Conservation (phyloP, 2,329 filamentous ascomycete species). For the Diaporthe citriasiana region DNA sequence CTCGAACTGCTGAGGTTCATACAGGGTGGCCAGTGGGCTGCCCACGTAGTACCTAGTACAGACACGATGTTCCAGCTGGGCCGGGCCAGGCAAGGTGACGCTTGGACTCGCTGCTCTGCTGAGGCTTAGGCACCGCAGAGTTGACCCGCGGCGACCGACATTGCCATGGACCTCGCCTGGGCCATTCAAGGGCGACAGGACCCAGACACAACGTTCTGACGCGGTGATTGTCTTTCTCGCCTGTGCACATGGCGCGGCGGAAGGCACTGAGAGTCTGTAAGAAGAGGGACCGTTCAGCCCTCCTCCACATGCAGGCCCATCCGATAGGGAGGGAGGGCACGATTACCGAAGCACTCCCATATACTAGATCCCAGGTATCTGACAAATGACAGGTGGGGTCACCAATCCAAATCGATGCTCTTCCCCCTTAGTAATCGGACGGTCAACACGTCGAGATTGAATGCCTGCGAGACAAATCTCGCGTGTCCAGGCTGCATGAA, state of each 20-base stretch:
- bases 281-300: conserved; percentile 13
- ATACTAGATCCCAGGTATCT: conserved; percentile 23
- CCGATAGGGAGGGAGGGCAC: conserved; percentile 9
- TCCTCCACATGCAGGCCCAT: background rate
- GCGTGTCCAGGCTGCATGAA: conserved; percentile 18
- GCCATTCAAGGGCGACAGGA: background rate
- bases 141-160: conserved; percentile 14
- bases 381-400: conserved; percentile 30
- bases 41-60: background rate
- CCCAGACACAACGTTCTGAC: background rate
- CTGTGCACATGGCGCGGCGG: conserved; percentile 7
- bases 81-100: background rate
- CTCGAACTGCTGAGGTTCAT: conserved; percentile 12
- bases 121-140: background rate
- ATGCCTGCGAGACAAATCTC: conserved; percentile 30
- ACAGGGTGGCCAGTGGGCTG: background rate
- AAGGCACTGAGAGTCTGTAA: conserved; percentile 6
- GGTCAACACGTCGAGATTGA: conserved; percentile 11
- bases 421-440: background rate
- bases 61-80: background rate
- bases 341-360: conserved; percentile 20
- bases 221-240: conserved; percentile 5
- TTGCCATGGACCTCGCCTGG: background rate
- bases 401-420: conserved; percentile 3
- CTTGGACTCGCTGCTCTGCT: background rate